Base-by-base conservation (phyloP, 768 basidiomycete species). In the Xanthoconium stramineum region DNA sequence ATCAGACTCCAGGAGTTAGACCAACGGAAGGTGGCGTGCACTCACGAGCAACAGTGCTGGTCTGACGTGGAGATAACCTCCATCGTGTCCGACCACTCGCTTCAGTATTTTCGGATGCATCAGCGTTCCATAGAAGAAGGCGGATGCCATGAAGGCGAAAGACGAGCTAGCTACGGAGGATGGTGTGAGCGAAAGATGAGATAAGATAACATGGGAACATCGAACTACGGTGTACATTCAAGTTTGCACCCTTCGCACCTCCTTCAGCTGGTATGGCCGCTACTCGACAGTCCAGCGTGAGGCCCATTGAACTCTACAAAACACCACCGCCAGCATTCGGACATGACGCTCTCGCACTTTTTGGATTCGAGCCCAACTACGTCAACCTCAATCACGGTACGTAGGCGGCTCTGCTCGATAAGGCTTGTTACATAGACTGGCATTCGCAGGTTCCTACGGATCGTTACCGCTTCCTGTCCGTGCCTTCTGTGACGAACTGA, bases 101-200 rank as follows among this genome's bases (percentile, higher is more conserved):
- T 77, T 81, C 38, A 97, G 75, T 64, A 98, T 88, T 48, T 81
- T 82, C 7, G 94, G 93, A 64, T 94, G 91, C 79, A 95, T 85
- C 20, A 98, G 75, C 0, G 91, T 96, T 13, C 95, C 95, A 71
- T 95, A 94, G 75, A 93, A 89, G 72, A 94, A 95, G 17, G 86
- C 86, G 28, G 75, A 72, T 58, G 68, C 44, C 73, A 76, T 75
- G 52, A 17, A 30, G 47, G 19, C 24, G 33, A 52, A 37, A 29
- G 53, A 45, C 24, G 42, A 37, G 17, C 35, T 45, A 36, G 39
- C 10, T 24, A 29, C 40, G 39, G 24, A 40, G 39, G 39, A 40
- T 10, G 6, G 11, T 28, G 33, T 24, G 24, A 11, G 32, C 8
- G 35, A 8, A 33, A 35, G 32, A n/a, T 17, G 19, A 52, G 51